These are phyloP conservation scores for Pythium coloratum DNA, from an alignment of 352 stramenopile species.

Conservation along the genomic window DNA sequence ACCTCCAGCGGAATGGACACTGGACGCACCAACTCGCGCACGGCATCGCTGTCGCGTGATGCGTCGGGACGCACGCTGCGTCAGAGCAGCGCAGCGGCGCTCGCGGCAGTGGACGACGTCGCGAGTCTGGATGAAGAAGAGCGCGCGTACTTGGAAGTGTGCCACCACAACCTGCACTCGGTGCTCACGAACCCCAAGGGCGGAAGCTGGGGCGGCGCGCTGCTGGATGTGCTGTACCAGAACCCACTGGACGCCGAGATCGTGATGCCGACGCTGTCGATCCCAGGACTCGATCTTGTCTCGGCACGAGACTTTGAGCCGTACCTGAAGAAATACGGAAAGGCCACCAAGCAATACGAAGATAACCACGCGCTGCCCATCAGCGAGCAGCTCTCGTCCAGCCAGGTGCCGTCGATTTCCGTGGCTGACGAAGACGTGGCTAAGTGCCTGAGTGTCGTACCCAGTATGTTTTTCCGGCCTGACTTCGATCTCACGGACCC, in stretches of 20 bases:
- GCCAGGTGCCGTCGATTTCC: slow-evolving; percentile 75
- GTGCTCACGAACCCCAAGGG: slow-evolving; percentile 82
- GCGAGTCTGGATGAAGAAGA: slow-evolving; percentile 58
- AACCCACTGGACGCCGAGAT: slow-evolving; percentile 67
- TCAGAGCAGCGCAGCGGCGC: slow-evolving; percentile 1
- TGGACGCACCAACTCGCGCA: slow-evolving; percentile 12
- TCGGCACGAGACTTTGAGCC: slow-evolving; percentile 72
- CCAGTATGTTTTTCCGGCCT: slow-evolving; percentile 78
- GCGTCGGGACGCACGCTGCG: slow-evolving; percentile 2
- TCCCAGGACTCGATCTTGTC: slow-evolving; percentile 57
- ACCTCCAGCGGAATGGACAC: background rate
- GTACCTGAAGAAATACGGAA: slow-evolving; percentile 74
- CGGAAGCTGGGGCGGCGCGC: slow-evolving; percentile 57
- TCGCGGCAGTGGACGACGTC: slow-evolving; percentile 27
- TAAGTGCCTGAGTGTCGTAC: slow-evolving; percentile 74
- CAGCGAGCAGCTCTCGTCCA: slow-evolving; percentile 82
- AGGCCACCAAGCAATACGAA: slow-evolving; percentile 62
- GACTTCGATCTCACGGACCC: slow-evolving; percentile 79
- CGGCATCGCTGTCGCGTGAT: slow-evolving; percentile 9
- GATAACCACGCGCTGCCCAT: slow-evolving; percentile 78
- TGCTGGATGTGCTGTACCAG: slow-evolving; percentile 78
- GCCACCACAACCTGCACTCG: slow-evolving; percentile 84
- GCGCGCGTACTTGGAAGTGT: slow-evolving; percentile 61
- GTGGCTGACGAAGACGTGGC: slow-evolving; percentile 82
- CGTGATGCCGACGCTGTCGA: slow-evolving; percentile 50